phyloP scores from a whole-genome alignment of 441 rosid genomes.

The Erodium trifolium region DNA sequence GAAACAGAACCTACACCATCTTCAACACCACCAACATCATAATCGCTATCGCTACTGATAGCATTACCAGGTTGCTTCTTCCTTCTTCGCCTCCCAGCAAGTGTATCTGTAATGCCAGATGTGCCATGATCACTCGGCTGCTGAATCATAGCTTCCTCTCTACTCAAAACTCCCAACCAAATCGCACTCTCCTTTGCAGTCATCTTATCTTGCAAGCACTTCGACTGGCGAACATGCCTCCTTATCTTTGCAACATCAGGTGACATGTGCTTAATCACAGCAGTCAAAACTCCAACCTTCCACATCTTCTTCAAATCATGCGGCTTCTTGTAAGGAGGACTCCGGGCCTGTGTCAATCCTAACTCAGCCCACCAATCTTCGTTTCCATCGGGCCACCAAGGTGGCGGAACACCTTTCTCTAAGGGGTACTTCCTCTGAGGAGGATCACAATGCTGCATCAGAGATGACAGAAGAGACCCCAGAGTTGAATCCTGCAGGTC shows the following conservation, averaged over 20 bases:
- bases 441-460: slow-evolving; percentile 98
- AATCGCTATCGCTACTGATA: slow-evolving; percentile 62
- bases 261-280: slow-evolving; percentile 94
- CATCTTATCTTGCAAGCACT: slow-evolving; percentile 99
- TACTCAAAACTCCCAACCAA: slow-evolving; percentile 86
- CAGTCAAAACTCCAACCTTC: slow-evolving; percentile 95
- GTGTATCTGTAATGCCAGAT: slow-evolving; percentile 68
- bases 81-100: slow-evolving; percentile 31
- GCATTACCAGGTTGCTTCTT: slow-evolving; percentile 36
- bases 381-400: slow-evolving; percentile 96
- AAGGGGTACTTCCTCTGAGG: slow-evolving; percentile 97
- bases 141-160: slow-evolving; percentile 62
- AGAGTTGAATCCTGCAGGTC: slow-evolving; percentile 95
- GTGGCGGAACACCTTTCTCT: slow-evolving; percentile 81
- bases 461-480: slow-evolving; percentile 82
- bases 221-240: slow-evolving; percentile 89
- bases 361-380: slow-evolving; percentile 92
- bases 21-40: slow-evolving; percentile 58
- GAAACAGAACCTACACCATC: slow-evolving; percentile 67
- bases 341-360: slow-evolving; percentile 51
- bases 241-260: slow-evolving; percentile 92
- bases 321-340: slow-evolving; percentile 86
- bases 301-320: slow-evolving; percentile 98
- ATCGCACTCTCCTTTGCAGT: slow-evolving; percentile 98
- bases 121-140: slow-evolving; percentile 83